A percentile compares a stretch with the other conserved stretches of the same genome.
These are phyloP conservation scores for Larix sibirica DNA, from an alignment of 83 land plant genomes.

Conservation along the genomic window DNA sequence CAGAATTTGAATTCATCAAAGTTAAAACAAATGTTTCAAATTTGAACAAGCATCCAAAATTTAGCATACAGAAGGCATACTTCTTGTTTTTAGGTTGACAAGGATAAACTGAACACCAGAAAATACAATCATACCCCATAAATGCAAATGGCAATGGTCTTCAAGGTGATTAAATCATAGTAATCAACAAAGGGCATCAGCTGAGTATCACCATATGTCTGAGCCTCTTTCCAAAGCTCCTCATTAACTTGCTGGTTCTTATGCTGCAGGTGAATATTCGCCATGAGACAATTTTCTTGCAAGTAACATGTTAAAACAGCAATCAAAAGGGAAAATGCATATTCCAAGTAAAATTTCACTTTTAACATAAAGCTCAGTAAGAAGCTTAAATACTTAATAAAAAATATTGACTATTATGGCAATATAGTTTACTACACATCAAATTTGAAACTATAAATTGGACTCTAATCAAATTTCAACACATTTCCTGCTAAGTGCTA, in stretches of 20 bases:
- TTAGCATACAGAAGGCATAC: conserved; percentile 1
- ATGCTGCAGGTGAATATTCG: conserved; percentile 46
- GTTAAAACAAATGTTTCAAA: background rate
- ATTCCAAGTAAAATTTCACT: background rate
- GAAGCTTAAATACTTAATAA: background rate
- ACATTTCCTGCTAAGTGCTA: no score
- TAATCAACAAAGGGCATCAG: conserved; percentile 95
- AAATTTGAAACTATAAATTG: no score
- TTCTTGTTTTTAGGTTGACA: background rate
- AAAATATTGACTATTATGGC: no score
- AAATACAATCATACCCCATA: conserved; percentile 59
- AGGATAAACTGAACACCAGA: background rate
- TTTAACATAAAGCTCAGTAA: background rate
- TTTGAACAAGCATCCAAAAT: background rate
- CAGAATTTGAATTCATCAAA: background rate
- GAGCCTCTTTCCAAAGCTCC: conserved; percentile 87
- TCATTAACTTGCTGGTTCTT: conserved; percentile 72
- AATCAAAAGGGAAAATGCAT: background rate
- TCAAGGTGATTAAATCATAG: conserved; percentile 77
- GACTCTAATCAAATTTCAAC: no score
- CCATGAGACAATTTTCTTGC: background rate
- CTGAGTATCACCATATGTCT: conserved; percentile 87
- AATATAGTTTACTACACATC: no score
- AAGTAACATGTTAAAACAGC: background rate
- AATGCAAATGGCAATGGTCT: conserved; percentile 86